Evolutionary conservation across 441 rosid genomes (phyloP).

Genomic region (Flueggea neowawraea): DNA sequence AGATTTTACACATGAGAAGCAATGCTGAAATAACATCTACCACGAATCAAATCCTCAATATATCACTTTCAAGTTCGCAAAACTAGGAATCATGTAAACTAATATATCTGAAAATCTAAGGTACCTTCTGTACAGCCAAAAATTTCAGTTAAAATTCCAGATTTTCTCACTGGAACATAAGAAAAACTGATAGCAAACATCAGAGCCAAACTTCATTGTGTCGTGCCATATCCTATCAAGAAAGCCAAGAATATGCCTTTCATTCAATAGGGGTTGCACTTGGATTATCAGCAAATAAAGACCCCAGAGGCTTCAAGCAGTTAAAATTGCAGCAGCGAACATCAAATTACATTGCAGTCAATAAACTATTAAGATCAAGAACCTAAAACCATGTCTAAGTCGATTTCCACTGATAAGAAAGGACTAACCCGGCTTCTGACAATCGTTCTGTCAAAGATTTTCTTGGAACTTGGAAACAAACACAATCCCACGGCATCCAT

Average conservation of each 20-base stretch:
- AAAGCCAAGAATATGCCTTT: background rate
- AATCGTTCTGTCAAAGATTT: background rate
- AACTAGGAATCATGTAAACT: background rate
- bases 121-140: constrained; percentile 25
- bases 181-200: constrained; percentile 7
- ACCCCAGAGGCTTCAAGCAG: constrained; percentile 21
- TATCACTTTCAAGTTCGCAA: background rate
- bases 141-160: constrained; percentile 12
- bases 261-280: constrained; percentile 7
- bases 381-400: constrained; percentile 21
- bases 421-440: constrained; percentile 18
- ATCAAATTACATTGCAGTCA: constrained; percentile 15
- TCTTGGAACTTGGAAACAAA: constrained; percentile 5
- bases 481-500: constrained; percentile 22
- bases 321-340: constrained; percentile 13
- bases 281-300: constrained; percentile 19
- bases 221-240: background rate
- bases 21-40: constrained; percentile 4
- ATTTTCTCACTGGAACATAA: background rate
- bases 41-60: background rate
- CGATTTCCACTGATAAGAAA: constrained; percentile 16
- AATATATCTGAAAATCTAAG: constrained; percentile 10
- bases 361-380: constrained; percentile 18
- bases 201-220: constrained; percentile 8
- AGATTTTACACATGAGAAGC: constrained; percentile 5